Base-by-base conservation (phyloP, 2,329 filamentous ascomycete species). In the Stachybotrys chartarum region DNA sequence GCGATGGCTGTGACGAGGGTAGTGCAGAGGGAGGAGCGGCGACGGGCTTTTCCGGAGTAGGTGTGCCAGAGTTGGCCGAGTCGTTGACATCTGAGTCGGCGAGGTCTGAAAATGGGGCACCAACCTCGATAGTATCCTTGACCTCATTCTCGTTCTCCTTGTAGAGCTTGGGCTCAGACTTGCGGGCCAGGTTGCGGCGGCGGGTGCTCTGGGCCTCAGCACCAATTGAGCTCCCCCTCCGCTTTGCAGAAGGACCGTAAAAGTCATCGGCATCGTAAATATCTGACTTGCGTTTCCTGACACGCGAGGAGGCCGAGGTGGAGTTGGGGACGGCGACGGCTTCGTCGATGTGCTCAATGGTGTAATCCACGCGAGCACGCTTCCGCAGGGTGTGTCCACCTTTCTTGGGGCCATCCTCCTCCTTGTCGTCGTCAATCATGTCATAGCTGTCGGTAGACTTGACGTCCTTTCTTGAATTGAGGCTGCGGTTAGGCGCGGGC, bases 331-430 rank as follows among this genome's bases (percentile, higher is more conserved):
- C 67, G 50, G 66, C 54, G 47, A 67, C 66, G 48, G 82, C 79
- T 57, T 81, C 78, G 54, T 77, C 75, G 58, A 78, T 74, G 60
- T 81, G 78, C 61, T 78, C 76, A 62, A 76, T 72, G 39, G 78
- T 79, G 71, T 84, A 84, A 67, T 84, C 80, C 59, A 84, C 74
- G 56, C 79, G 79, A 53, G 78, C 72, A 54, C 81, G 75, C 66
- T 79, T 82, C 59, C 81, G 75, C 32, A 84, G 74, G 39, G 80
- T 81, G 68, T 83, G 81, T 51, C 81, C 80, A 53, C 81, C 81
- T 65, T 84, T 84, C 54, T 72, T 76, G 53, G 76, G 81, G 56
- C 74, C 76, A 59, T 76, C 71, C 44, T 73, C 70, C 24, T 80
- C 78, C 49, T 77, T 76, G n/a, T 74, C 72, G 14, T 69, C 73